A percentile compares a stretch with the other conserved stretches of the same genome.
Evolutionary conservation across 2,329 filamentous ascomycete species (phyloP).

Genomic region (Elsinoe arachidis): DNA sequence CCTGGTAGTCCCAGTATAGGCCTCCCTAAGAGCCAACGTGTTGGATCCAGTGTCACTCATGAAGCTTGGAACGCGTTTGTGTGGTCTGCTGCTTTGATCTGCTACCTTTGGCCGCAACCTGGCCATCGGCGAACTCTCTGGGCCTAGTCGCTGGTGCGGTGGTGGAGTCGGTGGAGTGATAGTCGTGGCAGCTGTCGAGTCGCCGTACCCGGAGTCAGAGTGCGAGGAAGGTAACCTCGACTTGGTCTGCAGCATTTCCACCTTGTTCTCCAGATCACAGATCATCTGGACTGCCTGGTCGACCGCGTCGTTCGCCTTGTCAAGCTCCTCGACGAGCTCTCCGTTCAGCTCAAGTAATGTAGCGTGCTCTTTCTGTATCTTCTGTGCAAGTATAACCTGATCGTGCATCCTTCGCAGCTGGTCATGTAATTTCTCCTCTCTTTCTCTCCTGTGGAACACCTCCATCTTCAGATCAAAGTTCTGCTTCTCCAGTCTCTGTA

Average conservation of each 20-base stretch:
- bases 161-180: not conserved
- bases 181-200: not conserved
- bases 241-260: constrained; percentile 21
- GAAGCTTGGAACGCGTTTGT: constrained; percentile 2
- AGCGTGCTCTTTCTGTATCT: constrained; percentile 31
- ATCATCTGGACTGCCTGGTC: constrained; percentile 65
- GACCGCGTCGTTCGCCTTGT: constrained; percentile 61
- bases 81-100: not conserved
- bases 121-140: not conserved
- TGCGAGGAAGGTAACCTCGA: not conserved
- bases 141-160: not conserved
- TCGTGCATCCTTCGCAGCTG: constrained; percentile 47
- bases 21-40: constrained; percentile 28
- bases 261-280: constrained; percentile 50
- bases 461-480: constrained; percentile 72
- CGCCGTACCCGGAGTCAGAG: constrained; percentile 11
- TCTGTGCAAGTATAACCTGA: constrained; percentile 35
- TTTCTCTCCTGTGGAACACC: constrained; percentile 59
- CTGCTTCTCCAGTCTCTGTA: constrained; percentile 63
- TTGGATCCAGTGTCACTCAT: constrained; percentile 20
- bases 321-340: constrained; percentile 50
- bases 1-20: constrained; percentile 26
- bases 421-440: constrained; percentile 52
- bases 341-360: constrained; percentile 52
- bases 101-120: not conserved